These are phyloP conservation scores for Amauroascus verrucosus DNA, from an alignment of 2,329 filamentous ascomycete genomes.

Conservation along the genomic window DNA sequence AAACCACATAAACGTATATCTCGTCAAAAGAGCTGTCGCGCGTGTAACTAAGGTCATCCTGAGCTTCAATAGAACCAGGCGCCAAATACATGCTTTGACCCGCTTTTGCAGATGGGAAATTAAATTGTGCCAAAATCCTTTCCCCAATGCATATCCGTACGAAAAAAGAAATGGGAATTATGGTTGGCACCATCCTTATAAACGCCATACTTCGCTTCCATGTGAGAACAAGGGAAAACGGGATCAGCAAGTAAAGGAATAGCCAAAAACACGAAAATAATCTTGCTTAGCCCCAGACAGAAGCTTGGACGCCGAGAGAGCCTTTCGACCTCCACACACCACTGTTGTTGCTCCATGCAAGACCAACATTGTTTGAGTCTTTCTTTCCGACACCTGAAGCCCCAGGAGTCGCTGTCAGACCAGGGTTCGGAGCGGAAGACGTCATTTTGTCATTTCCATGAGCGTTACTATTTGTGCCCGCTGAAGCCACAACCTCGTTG, in stretches of 20 bases:
- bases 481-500: slow-evolving; percentile 34
- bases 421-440: slow-evolving; percentile 52
- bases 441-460: slow-evolving; percentile 45
- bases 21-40: background rate
- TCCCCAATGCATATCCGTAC: slow-evolving; percentile 8
- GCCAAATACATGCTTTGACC: slow-evolving; percentile 6
- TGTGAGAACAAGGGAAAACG: background rate
- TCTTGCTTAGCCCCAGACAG: slow-evolving; percentile 74
- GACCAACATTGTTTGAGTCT: slow-evolving; percentile 35
- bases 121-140: background rate
- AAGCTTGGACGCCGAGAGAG: slow-evolving; percentile 74
- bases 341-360: slow-evolving; percentile 69
- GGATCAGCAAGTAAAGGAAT: background rate
- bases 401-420: slow-evolving; percentile 35
- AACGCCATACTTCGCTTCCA: slow-evolving; percentile 10
- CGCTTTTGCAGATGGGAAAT: background rate
- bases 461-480: slow-evolving; percentile 25
- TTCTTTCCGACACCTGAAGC: slow-evolving; percentile 28
- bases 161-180: slow-evolving; percentile 1
- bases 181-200: slow-evolving; percentile 1
- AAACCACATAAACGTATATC: background rate
- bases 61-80: slow-evolving; percentile 7
- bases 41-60: background rate
- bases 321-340: slow-evolving; percentile 79
- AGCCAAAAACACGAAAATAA: slow-evolving; percentile 34